These are phyloP conservation scores for Zymoseptoria brevis DNA, from an alignment of 2,329 filamentous ascomycete species.

Conservation along the genomic window DNA sequence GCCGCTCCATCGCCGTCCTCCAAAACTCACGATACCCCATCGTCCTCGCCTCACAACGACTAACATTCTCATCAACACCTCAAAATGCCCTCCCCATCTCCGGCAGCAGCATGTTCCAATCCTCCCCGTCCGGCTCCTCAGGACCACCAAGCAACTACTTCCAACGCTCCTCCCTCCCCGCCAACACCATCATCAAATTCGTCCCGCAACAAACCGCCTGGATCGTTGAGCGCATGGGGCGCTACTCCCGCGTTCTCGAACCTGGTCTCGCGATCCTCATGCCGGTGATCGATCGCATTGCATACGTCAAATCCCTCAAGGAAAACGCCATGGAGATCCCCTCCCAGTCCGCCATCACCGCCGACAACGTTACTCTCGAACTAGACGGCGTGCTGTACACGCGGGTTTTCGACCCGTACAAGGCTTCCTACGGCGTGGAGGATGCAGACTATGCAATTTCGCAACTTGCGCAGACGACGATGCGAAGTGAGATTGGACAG, in stretches of 20 bases:
- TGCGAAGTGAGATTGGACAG: conserved; percentile 97
- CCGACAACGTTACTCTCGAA: conserved; percentile 95
- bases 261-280: conserved; percentile 83
- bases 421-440: conserved; percentile 96
- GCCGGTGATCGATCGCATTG: conserved; percentile 88
- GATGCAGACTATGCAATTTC: conserved; percentile 98
- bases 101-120: conserved; percentile 29
- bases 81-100: conserved; percentile 22
- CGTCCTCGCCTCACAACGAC: conserved; percentile 16
- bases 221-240: conserved; percentile 99
- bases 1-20: conserved; percentile 27
- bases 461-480: conserved; percentile 94
- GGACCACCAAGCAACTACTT: conserved; percentile 32
- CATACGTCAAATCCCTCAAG: conserved; percentile 96
- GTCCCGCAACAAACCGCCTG: conserved; percentile 99
- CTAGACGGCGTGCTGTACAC: conserved; percentile 94
- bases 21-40: conserved; percentile 27
- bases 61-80: conserved; percentile 21
- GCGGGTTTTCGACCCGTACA: conserved; percentile 94
- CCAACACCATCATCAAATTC: conserved; percentile 86
- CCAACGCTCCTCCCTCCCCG: conserved; percentile 56
- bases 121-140: conserved; percentile 17
- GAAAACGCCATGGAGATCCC: conserved; percentile 95
- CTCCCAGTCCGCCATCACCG: conserved; percentile 93
- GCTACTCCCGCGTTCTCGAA: conserved; percentile 86